Percentiles rank a stretch among this genome's conserved stretches.
Conservation (phyloP, 2,329 filamentous ascomycete genomes). For the Allantophomopsis cytisporea region DNA sequence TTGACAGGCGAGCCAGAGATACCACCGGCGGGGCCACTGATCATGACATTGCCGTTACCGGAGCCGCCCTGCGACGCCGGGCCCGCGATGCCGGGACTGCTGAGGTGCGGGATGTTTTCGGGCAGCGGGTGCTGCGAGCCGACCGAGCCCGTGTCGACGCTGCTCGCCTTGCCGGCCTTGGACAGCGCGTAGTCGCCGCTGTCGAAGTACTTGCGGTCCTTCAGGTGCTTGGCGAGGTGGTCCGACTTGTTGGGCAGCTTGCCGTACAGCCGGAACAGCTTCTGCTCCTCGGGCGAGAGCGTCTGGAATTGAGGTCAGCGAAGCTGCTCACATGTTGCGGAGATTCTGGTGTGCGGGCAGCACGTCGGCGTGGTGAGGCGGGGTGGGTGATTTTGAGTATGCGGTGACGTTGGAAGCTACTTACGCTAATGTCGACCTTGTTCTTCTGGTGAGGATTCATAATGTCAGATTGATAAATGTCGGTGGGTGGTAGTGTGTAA, state of each 20-base stretch:
- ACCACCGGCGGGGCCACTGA: constrained; percentile 29
- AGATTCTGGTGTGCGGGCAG: neutral
- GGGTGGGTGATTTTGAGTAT: no score
- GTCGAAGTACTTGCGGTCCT: constrained; percentile 98
- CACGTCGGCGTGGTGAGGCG: no score
- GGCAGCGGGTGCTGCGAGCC: constrained; percentile 90
- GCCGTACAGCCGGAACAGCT: constrained; percentile 91
- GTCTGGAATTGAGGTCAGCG: constrained; percentile 38
- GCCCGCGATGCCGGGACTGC: constrained; percentile 38
- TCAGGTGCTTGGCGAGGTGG: constrained; percentile 93
- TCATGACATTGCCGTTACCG: constrained; percentile 28
- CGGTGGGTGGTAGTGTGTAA: neutral
- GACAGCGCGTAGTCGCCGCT: constrained; percentile 92
- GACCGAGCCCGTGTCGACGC: constrained; percentile 85
- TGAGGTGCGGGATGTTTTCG: constrained; percentile 87
- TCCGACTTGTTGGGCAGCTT: constrained; percentile 96
- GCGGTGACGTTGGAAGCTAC: constrained; percentile 22
- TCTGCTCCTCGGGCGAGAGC: constrained; percentile 87
- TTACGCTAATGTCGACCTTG: constrained; percentile 91
- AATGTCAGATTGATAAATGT: constrained; percentile 15
- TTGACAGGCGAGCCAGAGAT: constrained; percentile 73
- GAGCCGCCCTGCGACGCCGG: constrained; percentile 23
- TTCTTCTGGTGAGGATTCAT: constrained; percentile 99
- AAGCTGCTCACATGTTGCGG: neutral
- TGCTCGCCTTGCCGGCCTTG: constrained; percentile 92